Conservation (phyloP, 495 filamentous ascomycete genomes). For the Neurospora sp. region DNA sequence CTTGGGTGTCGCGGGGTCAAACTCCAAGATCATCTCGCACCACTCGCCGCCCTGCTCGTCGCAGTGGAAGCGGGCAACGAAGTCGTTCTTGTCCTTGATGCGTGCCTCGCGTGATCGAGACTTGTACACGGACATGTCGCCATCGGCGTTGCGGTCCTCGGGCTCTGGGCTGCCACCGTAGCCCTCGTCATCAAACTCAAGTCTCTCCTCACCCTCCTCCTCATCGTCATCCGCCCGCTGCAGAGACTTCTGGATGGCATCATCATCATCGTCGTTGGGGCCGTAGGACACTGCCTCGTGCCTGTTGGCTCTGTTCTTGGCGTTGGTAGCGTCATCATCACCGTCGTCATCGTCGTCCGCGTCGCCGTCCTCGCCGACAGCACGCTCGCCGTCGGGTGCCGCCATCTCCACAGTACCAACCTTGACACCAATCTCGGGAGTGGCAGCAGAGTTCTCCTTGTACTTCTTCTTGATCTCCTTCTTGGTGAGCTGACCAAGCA, state of each 20-base stretch:
- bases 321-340: conserved; percentile 77
- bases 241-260: conserved; percentile 52
- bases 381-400: conserved; percentile 25
- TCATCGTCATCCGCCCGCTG: conserved; percentile 44
- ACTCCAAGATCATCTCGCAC: conserved; percentile 77
- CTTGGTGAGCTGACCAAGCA: conserved; percentile 55
- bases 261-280: conserved; percentile 84
- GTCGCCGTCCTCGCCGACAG: conserved; percentile 42
- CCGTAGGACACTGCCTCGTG: conserved; percentile 79
- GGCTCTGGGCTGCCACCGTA: conserved; percentile 41
- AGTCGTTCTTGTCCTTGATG: conserved; percentile 51
- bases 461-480: conserved; percentile 72
- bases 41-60: conserved; percentile 62
- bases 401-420: conserved; percentile 58
- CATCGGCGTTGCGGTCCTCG: conserved; percentile 33
- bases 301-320: conserved; percentile 63
- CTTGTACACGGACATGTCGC: conserved; percentile 22
- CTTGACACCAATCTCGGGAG: conserved; percentile 74
- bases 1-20: conserved; percentile 72
- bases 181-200: conserved; percentile 45
- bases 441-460: conserved; percentile 54
- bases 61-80: conserved; percentile 69
- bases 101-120: conserved; percentile 50
- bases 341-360: conserved; percentile 68
- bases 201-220: conserved; percentile 36